Percentiles rank a stretch among this genome's conserved stretches.
Evolutionary conservation across 108 stramenopile genomes (phyloP).

Genomic region (Nitzschia inconspicua): DNA sequence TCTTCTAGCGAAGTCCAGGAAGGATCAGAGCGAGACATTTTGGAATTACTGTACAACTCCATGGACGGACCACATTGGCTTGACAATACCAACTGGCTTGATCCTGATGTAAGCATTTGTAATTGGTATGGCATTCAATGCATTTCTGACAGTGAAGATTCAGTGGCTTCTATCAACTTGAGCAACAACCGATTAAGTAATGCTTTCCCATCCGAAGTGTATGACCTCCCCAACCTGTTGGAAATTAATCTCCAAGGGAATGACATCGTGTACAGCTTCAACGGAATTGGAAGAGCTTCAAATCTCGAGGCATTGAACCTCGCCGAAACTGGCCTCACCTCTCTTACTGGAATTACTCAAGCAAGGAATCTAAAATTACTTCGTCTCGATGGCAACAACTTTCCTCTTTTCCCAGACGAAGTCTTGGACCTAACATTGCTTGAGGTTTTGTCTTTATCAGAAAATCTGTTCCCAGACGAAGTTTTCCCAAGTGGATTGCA

Average conservation of each 20-base stretch:
- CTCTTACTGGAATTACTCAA: slow-evolving; percentile 38
- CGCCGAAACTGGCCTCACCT: slow-evolving; percentile 23
- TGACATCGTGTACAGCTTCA: slow-evolving; percentile 53
- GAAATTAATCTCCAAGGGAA: slow-evolving; percentile 44
- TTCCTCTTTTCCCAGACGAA: slow-evolving; percentile 34
- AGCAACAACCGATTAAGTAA: slow-evolving; percentile 21
- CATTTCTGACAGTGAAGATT: slow-evolving; percentile 17
- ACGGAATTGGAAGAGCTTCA: slow-evolving; percentile 50
- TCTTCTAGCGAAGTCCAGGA: slow-evolving; percentile 15
- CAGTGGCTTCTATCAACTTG: slow-evolving; percentile 37
- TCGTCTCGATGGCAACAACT: slow-evolving; percentile 54
- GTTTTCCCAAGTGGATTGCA: slow-evolving; percentile 11
- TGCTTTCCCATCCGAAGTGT: slow-evolving; percentile 13
- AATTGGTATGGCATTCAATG: slow-evolving; percentile 56
- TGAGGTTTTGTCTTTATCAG: slow-evolving; percentile 19
- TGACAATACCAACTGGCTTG: slow-evolving; percentile 32
- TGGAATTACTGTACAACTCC: slow-evolving; percentile 42
- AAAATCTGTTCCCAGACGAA: slow-evolving; percentile 24
- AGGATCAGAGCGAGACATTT: slow-evolving; percentile 44
- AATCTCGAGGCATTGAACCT: slow-evolving; percentile 37
- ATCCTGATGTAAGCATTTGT: slow-evolving; percentile 41
- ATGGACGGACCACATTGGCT: slow-evolving; percentile 40
- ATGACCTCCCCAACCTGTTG: slow-evolving; percentile 28
- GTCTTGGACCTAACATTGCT: slow-evolving; percentile 15
- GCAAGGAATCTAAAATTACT: slow-evolving; percentile 48